Evolutionary conservation across 495 filamentous ascomycete genomes (phyloP).

Genomic region (Hypomontagnella monticulosa): DNA sequence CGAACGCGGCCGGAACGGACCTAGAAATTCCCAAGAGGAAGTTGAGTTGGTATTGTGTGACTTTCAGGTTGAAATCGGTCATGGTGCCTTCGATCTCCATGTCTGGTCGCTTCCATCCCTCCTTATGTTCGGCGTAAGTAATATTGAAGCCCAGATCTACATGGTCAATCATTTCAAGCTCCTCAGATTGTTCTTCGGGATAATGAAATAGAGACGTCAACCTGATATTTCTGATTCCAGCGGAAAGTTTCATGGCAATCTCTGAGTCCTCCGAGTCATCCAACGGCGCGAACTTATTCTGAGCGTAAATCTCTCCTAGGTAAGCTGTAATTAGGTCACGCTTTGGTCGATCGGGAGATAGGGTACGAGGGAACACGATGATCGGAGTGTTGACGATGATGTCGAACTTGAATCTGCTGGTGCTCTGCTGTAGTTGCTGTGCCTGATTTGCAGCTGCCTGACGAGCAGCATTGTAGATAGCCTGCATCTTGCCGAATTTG

Average conservation of each 20-base stretch:
- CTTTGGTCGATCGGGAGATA: slow-evolving; percentile 64
- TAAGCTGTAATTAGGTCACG: slow-evolving; percentile 91
- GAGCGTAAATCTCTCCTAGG: slow-evolving; percentile 95
- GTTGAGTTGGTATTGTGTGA: slow-evolving; percentile 90
- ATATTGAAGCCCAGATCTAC: slow-evolving; percentile 93
- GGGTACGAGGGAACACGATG: slow-evolving; percentile 84
- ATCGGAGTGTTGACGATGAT: slow-evolving; percentile 94
- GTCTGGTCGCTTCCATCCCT: slow-evolving; percentile 82
- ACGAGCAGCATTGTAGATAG: slow-evolving; percentile 95
- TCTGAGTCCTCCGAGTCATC: slow-evolving; percentile 74
- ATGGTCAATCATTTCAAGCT: slow-evolving; percentile 95
- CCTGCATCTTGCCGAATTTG: slow-evolving; percentile 99
- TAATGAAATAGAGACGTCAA: slow-evolving; percentile 92
- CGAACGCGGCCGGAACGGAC: slow-evolving; percentile 87
- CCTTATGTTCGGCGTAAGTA: slow-evolving; percentile 86
- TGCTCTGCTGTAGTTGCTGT: slow-evolving; percentile 88
- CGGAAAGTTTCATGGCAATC: slow-evolving; percentile 87
- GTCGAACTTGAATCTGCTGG: slow-evolving; percentile 91
- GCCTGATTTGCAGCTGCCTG: slow-evolving; percentile 96
- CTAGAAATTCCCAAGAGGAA: slow-evolving; percentile 85
- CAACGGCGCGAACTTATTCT: slow-evolving; percentile 87
- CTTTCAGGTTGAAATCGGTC: slow-evolving; percentile 87
- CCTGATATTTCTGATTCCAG: slow-evolving; percentile 90
- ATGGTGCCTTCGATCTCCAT: slow-evolving; percentile 89
- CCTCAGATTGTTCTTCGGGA: slow-evolving; percentile 73